These are phyloP conservation scores for Hyphodiscus hymeniophilus DNA, from an alignment of 495 filamentous ascomycete species.

Conservation along the genomic window DNA sequence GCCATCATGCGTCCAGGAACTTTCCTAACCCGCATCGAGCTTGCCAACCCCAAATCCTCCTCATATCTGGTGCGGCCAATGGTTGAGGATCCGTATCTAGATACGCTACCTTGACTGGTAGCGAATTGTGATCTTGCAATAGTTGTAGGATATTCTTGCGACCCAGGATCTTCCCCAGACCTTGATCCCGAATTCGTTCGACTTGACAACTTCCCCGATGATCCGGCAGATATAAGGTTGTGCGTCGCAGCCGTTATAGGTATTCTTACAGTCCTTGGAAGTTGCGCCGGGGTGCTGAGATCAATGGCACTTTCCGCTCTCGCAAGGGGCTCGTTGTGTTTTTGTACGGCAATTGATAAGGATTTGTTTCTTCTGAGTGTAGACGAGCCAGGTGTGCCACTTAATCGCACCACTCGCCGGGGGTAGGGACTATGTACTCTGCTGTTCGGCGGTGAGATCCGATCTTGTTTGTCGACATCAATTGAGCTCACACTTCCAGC, in stretches of 20 bases:
- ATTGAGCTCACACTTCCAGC: slow-evolving; percentile 1
- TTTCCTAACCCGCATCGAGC: slow-evolving; percentile 62
- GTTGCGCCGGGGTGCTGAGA: slow-evolving; percentile 59
- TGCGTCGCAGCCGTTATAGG: slow-evolving; percentile 35
- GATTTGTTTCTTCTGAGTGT: slow-evolving; percentile 17
- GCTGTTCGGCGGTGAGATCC: slow-evolving; percentile 2
- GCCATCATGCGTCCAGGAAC: slow-evolving; percentile 65
- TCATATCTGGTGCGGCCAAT: slow-evolving; percentile 37
- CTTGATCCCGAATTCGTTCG: slow-evolving; percentile 24
- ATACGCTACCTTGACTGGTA: slow-evolving; percentile 34
- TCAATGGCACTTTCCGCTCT: slow-evolving; percentile 30
- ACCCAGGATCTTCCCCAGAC: slow-evolving; percentile 26
- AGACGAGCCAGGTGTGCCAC: slow-evolving; percentile 20
- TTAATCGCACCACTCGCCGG: slow-evolving; percentile 19
- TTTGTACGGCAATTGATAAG: slow-evolving; percentile 15
- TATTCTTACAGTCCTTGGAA: slow-evolving; percentile 56
- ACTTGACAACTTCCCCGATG: slow-evolving; percentile 32
- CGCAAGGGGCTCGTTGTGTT: slow-evolving; percentile 4
- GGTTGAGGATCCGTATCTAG: slow-evolving; percentile 41
- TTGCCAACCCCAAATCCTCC: slow-evolving; percentile 53
- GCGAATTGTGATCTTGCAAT: slow-evolving; percentile 27
- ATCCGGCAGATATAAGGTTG: slow-evolving; percentile 29
- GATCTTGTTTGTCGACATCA: neutral
- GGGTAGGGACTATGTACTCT: slow-evolving; percentile 18
- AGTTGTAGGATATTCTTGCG: slow-evolving; percentile 33